Evolutionary conservation across 2,329 filamentous ascomycete genomes (phyloP).

Genomic region (Colletotrichum limetticola): DNA sequence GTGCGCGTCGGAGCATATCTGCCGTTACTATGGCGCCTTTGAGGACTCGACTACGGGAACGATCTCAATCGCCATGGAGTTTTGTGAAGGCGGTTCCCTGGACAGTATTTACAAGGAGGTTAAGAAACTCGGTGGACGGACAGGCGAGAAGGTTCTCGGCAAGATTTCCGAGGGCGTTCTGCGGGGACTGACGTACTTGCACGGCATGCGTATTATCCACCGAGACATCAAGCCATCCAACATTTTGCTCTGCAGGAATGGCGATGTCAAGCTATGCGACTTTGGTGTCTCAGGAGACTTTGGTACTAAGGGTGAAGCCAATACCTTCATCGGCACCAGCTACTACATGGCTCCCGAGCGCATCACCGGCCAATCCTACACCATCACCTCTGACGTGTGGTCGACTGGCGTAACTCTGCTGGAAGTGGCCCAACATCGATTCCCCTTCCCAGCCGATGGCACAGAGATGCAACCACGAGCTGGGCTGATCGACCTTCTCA

Average conservation of each 20-base stretch:
- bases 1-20: constrained; percentile 95
- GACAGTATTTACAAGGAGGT: constrained; percentile 98
- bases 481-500: constrained; percentile 92
- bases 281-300: constrained; percentile 98
- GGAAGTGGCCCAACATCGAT: constrained; percentile 99
- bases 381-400: constrained; percentile 99
- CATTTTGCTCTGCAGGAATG: constrained; percentile 90
- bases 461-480: constrained; percentile 95
- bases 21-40: constrained; percentile 96
- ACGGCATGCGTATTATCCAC: constrained; percentile 97
- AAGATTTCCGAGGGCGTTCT: constrained; percentile 97
- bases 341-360: constrained; percentile 99
- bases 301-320: constrained; percentile 97
- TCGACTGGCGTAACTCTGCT: constrained; percentile 95
- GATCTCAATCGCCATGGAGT: constrained; percentile 99
- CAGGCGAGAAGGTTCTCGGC: constrained; percentile 95
- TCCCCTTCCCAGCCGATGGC: constrained; percentile 97
- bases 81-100: constrained; percentile 94
- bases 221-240: constrained; percentile 99
- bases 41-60: constrained; percentile 95
- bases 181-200: constrained; percentile 92
- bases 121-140: constrained; percentile 92
- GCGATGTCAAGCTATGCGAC: constrained; percentile 97
- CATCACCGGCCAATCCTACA: constrained; percentile 97
- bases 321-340: constrained; percentile 98